Conservation (phyloP, 2,329 filamentous ascomycete genomes). For the Cryphonectria radicalis region DNA sequence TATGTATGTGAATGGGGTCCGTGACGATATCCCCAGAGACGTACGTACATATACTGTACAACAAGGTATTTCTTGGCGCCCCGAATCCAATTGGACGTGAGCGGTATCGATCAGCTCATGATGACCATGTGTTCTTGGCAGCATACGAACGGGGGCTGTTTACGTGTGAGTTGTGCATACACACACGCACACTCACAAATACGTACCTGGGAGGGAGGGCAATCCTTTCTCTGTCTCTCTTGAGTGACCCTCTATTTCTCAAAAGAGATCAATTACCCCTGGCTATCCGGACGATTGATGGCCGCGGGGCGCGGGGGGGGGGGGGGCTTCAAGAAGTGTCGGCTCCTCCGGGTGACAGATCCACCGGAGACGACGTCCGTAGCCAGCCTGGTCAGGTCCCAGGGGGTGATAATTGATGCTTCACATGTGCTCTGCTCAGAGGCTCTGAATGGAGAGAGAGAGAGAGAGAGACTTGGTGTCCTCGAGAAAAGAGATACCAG, state of each 20-base stretch:
- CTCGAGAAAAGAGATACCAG: not conserved
- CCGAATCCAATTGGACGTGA: not conserved
- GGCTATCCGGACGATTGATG: not conserved
- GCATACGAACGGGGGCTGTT: not conserved
- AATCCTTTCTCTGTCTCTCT: not conserved
- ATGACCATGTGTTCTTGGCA: not conserved
- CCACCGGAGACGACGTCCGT: slow-evolving; percentile 8
- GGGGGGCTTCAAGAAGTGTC: not conserved
- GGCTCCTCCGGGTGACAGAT: not conserved
- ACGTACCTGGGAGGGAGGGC: not conserved
- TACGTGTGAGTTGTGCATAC: not conserved
- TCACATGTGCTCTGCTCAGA: slow-evolving; percentile 1
- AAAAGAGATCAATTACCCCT: not conserved
- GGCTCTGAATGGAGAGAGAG: not conserved
- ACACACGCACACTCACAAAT: not conserved
- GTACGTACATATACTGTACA: not conserved
- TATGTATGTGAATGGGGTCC: not conserved
- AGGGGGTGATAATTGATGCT: not conserved
- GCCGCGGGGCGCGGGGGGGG: slow-evolving; percentile 3
- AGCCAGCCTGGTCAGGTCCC: not conserved
- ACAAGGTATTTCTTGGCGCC: not conserved
- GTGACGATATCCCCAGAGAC: not conserved
- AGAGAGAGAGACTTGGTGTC: not conserved
- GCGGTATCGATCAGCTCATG: not conserved
- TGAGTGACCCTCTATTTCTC: not conserved